A percentile compares a stretch with the other conserved stretches of the same genome.
Evolutionary conservation across 2,329 filamentous ascomycete genomes (phyloP).

Genomic region (Waltergamsia citrina): DNA sequence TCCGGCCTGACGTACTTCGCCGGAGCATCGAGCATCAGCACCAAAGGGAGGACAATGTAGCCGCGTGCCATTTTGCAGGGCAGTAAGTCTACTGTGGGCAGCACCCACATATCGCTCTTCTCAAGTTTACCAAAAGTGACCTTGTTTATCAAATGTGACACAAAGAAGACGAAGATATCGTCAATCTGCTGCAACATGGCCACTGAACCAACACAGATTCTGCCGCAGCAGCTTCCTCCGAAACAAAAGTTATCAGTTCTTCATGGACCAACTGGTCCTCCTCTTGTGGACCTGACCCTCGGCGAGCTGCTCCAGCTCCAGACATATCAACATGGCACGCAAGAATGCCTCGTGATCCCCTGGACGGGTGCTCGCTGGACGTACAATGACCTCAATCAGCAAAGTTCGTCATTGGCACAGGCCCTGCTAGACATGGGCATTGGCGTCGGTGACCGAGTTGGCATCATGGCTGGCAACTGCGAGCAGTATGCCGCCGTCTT

Average conservation of each 20-base stretch:
- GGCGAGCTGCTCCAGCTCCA: conserved; percentile 66
- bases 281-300: conserved; percentile 61
- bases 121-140: too few relatives aligned
- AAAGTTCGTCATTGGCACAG: conserved; percentile 51
- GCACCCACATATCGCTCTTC: too few relatives aligned
- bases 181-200: conserved; percentile 19
- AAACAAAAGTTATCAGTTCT: conserved; percentile 47
- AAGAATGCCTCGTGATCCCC: conserved; percentile 63
- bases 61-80: too few relatives aligned
- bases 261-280: conserved; percentile 58
- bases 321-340: conserved; percentile 51
- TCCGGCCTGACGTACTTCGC: too few relatives aligned
- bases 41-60: too few relatives aligned
- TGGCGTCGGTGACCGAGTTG: conserved; percentile 58
- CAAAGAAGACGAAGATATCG: too few relatives aligned
- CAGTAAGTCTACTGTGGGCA: too few relatives aligned
- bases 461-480: conserved; percentile 70
- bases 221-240: conserved; percentile 16
- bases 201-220: conserved; percentile 15
- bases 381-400: conserved; percentile 53
- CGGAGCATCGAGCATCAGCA: too few relatives aligned
- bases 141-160: too few relatives aligned
- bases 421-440: conserved; percentile 60
- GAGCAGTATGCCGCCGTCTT: conserved; percentile 73
- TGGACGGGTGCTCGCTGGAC: conserved; percentile 72